Base-by-base conservation (phyloP, 2,329 filamentous ascomycete genomes). In the Fusarium beomiforme region DNA sequence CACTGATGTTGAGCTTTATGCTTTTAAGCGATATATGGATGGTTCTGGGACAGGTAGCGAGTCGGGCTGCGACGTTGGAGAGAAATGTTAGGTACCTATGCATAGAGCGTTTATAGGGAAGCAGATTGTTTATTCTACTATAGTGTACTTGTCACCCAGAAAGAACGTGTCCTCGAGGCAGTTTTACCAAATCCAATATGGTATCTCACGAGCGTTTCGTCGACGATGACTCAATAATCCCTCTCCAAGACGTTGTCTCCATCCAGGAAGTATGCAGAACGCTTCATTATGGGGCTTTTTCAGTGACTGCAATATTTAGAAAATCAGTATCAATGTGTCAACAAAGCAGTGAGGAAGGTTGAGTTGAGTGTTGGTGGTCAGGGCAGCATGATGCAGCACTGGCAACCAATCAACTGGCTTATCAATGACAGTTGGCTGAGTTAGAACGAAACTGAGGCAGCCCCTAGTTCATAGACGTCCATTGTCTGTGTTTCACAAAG, bases 171-270 rank as follows among this genome's bases (percentile, higher is more conserved):
- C 34, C 14, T 46, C 33, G 2, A 76, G 58, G 37, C 44, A 73
- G 43, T 39, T 63, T 47, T 65, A n/a, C n/a, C n/a, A n/a, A n/a
- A n/a, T n/a, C n/a, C n/a, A 37, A 67, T 29, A 14, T 76, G 26
- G 58, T 78, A 79, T 61, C 78, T 77, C 0, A 75, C 70, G 42
- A 74, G 64, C 55, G 70, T 53, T 14, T 56, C 63, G 21, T 77
- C 70, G 54, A 78, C 56, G 5, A 78, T 64, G 58, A 78, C 78
- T 51, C 75, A 75, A 49, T 78, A 78, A 43, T 77, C 72, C 64
- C 78, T 76, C 23, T 76, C 64, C 33, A 67, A 17, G 1, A 26
- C 62, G 55, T 75, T 75, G 2, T 75, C 73, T 0, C 58, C 51
- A 41, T 79, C 75, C 23, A 78, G 36, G 17, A 76, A 70, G 55